Percentiles rank a stretch among this genome's conserved stretches.
These are phyloP conservation scores for Austroboletus niveus DNA, from an alignment of 1,284 basidiomycete genomes.

Conservation along the genomic window DNA sequence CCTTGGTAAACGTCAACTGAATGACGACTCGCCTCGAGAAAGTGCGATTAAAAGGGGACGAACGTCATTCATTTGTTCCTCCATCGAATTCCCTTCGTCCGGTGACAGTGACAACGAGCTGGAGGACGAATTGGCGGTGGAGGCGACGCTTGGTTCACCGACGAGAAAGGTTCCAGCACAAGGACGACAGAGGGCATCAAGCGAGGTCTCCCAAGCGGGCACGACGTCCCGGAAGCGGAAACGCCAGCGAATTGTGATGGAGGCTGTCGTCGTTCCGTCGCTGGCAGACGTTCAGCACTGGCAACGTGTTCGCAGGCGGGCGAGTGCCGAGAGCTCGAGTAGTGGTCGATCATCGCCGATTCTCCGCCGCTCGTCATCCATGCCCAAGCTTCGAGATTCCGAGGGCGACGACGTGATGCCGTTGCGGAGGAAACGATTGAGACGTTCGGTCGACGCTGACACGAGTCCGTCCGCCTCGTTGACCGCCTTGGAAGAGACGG, in stretches of 20 bases:
- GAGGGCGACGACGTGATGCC: slow-evolving; percentile 13
- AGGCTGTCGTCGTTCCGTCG: slow-evolving; percentile 53
- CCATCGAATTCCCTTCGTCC: slow-evolving; percentile 19
- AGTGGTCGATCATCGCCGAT: background rate
- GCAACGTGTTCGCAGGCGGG: slow-evolving; percentile 19
- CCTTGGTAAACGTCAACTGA: slow-evolving; percentile 42
- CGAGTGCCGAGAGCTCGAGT: slow-evolving; percentile 15
- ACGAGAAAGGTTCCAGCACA: slow-evolving; percentile 7
- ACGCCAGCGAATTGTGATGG: slow-evolving; percentile 50
- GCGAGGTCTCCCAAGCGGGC: slow-evolving; percentile 4
- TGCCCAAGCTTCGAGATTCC: slow-evolving; percentile 18
- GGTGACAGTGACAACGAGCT: slow-evolving; percentile 16
- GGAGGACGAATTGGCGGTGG: slow-evolving; percentile 33
- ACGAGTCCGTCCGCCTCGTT: slow-evolving; percentile 31
- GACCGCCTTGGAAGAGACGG: slow-evolving; percentile 31
- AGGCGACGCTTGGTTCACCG: slow-evolving; percentile 23
- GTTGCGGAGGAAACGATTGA: slow-evolving; percentile 25
- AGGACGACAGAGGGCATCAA: background rate
- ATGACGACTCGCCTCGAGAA: slow-evolving; percentile 28
- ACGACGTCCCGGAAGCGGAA: slow-evolving; percentile 35
- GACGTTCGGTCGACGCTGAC: slow-evolving; percentile 18
- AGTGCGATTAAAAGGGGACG: slow-evolving; percentile 35
- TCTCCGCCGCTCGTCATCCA: slow-evolving; percentile 30
- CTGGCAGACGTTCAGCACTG: slow-evolving; percentile 30
- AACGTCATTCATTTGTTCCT: slow-evolving; percentile 32